A percentile compares a stretch with the other conserved stretches of the same genome.
Evolutionary conservation across 2,329 filamentous ascomycete species (phyloP).

Genomic region (Sporothrix pallida): DNA sequence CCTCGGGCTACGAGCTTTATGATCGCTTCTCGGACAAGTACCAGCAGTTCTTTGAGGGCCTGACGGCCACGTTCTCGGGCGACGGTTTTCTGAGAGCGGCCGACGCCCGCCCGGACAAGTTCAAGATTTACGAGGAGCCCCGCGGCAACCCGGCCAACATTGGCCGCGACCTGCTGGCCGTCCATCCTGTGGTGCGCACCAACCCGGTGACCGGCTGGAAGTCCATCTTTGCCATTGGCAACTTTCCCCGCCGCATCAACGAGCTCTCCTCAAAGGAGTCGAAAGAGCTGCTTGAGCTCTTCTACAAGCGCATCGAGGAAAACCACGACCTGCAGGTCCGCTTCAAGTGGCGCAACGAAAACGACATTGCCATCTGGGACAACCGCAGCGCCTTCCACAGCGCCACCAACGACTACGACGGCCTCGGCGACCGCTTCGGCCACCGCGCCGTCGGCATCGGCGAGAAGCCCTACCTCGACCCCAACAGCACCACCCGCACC

Average conservation of each 20-base stretch:
- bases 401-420: slow-evolving; percentile 58
- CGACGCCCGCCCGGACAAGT: slow-evolving; percentile 46
- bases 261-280: slow-evolving; percentile 56
- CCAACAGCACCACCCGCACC: slow-evolving; percentile 44
- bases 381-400: slow-evolving; percentile 62
- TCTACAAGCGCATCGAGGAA: slow-evolving; percentile 57
- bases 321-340: slow-evolving; percentile 64
- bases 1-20: slow-evolving; percentile 70
- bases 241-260: slow-evolving; percentile 58
- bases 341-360: slow-evolving; percentile 50
- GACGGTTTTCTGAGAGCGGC: slow-evolving; percentile 58
- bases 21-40: slow-evolving; percentile 63
- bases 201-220: slow-evolving; percentile 66
- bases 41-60: slow-evolving; percentile 58
- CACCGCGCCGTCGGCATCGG: slow-evolving; percentile 59
- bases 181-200: slow-evolving; percentile 62
- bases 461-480: slow-evolving; percentile 61
- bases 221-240: slow-evolving; percentile 58
- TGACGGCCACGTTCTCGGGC: slow-evolving; percentile 61
- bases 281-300: slow-evolving; percentile 55
- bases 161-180: slow-evolving; percentile 54
- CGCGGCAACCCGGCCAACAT: slow-evolving; percentile 59
- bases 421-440: slow-evolving; percentile 55
- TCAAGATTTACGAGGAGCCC: slow-evolving; percentile 52
- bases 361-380: slow-evolving; percentile 64